phyloP scores from a whole-genome alignment of 805 yeast species.

The Ogataea pilisensis region DNA sequence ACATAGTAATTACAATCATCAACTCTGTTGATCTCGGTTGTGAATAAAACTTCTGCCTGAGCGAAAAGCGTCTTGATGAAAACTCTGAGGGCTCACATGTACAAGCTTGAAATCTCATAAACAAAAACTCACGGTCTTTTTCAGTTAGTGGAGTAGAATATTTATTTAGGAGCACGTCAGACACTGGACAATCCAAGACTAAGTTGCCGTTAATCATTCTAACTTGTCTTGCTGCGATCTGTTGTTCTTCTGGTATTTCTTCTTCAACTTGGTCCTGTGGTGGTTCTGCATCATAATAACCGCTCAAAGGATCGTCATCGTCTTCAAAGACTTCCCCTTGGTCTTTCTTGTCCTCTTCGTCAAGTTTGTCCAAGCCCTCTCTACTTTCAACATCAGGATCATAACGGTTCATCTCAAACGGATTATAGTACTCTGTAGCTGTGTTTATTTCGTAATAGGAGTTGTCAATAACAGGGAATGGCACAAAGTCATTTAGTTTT shows the following conservation, averaged over 20 bases:
- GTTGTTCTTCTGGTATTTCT: constrained; percentile 7
- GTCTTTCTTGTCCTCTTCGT: constrained; percentile 7
- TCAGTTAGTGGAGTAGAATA: constrained; percentile 43
- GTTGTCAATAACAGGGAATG: constrained; percentile 31
- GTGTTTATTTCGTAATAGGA: constrained; percentile 33
- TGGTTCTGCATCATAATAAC: constrained; percentile 1
- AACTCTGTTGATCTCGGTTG: constrained; percentile 82
- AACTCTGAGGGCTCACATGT: constrained; percentile 87
- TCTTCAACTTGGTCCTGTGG: neutral
- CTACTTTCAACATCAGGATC: constrained; percentile 19
- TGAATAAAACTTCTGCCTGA: constrained; percentile 75
- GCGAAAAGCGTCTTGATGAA: constrained; percentile 56
- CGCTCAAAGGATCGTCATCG: neutral
- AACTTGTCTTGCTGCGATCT: constrained; percentile 37
- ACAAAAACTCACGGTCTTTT: constrained; percentile 59
- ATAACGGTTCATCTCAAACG: constrained; percentile 25
- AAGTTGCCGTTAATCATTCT: constrained; percentile 69
- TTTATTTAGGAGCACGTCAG: constrained; percentile 56
- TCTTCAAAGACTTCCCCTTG: neutral
- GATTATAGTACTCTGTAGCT: constrained; percentile 26
- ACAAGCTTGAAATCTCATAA: constrained; percentile 90
- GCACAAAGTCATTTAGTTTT: constrained; percentile 27
- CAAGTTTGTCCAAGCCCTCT: constrained; percentile 12
- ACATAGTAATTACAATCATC: constrained; percentile 82
- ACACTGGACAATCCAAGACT: constrained; percentile 84